Evolutionary conservation across 106 monocot species (phyloP), one percentile per base, ranked within the genome.

Genomic region (Triglochin maritima): DNA sequence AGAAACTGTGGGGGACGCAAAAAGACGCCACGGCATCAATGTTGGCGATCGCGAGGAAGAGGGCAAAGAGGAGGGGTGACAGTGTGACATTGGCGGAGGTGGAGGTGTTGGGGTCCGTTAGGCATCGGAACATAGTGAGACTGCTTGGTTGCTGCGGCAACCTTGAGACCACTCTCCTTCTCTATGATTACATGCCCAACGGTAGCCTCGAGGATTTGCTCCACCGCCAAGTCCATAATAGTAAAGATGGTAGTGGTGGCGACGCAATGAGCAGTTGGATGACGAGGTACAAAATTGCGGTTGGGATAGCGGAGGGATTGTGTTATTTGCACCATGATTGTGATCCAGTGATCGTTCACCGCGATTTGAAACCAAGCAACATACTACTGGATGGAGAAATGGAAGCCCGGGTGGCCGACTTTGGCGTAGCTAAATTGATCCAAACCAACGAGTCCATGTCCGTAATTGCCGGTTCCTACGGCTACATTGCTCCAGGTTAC

Each of bases 171-270:
- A 87, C 85, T 15, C 65, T 94, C 65, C 63, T 94, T 13, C 76
- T 94, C 29, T 94, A 94, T 65, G 89, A 94, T 74, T 89, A 89
- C 89, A 85, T 95, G 94, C 87, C 90, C 6, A 85, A 90, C 56
- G 94, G 94, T 0, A 90, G 85, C 73, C 78, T 95, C 9, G 90
- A 95, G 3, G 85, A 94, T 46, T 69, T 94, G 3, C 82, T 94
- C 14, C 84, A 87, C 59, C 59, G 79, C 12, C 60, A 61, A 2
- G 3, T 49, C 9, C 49, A 57, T 43, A 14, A 54, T n/a, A 44
- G n/a, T 10, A 58, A 48, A 5, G 70, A 43, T 16, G 53, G 64
- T 13, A 63, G 58, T 43, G 61, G 14, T 5, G 74, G 71, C 17
- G 51, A 50, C 44, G 66, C 17, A 41, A 12, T 46, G 16, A 46